Evolutionary conservation across 2,329 filamentous ascomycete genomes (phyloP), one percentile per base, ranked within the genome.

Genomic region (Salinomyces thailandicus): DNA sequence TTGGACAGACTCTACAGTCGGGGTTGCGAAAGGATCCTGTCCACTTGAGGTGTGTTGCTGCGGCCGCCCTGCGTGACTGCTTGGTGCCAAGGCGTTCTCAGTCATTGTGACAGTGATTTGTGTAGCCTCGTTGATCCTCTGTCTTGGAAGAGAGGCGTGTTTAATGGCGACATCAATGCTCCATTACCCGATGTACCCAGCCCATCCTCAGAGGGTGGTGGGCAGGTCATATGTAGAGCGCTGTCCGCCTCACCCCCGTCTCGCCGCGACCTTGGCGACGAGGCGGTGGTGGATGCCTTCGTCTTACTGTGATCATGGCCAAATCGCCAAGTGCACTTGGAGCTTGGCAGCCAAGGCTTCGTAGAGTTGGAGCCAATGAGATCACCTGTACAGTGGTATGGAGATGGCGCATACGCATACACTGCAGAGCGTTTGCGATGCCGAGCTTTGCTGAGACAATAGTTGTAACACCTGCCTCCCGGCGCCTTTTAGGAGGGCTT

Each of bases 71-170:
- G 37, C 35, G 30, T 35, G 32, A 24, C 30, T 17, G 36, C 36
- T 45, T 44, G 47, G 39, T 43, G 45, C 42, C 48, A 48, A 48
- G 47, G 38, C 35, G 24, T 39, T 28, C 29, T 32, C 29, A 35
- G 38, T 39, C 48, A 48, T 49, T n/a, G 27, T 36, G 33, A 35
- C 33, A n/a, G 24, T 11, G 11, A 29, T 24, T 26, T 30, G 16
- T 30, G 26, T 36, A 30, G 20, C 34, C 26, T 29, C 17, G 11
- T 4, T 28, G n/a, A n/a, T n/a, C n/a, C 6, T 35, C 20, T n/a
- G 26, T 14, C 20, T 12, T 7, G 27, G n/a, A n/a, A n/a, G 17
- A 8, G 31, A n/a, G 7, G 7, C 20, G 20, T 24, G 20, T 8
- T 30, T 14, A 14, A 8, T 30, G 11, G 14, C 27, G 27, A 15